Evolutionary conservation across 2,329 filamentous ascomycete genomes (phyloP).

Genomic region (Xylariaceae sp.): DNA sequence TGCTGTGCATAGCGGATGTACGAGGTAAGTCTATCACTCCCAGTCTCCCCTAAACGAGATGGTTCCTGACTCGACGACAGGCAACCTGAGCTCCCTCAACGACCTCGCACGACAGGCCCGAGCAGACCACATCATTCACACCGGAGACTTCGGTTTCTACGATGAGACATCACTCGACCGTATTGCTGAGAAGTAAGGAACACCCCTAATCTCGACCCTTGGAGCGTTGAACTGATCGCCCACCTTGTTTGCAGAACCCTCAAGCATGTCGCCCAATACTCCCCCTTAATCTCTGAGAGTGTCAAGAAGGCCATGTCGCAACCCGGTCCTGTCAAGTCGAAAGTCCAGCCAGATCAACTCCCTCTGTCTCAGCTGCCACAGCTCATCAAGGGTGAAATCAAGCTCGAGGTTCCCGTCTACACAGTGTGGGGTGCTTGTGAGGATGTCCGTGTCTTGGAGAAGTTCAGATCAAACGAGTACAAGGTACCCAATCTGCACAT

Average conservation of each 20-base stretch:
- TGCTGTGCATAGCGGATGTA: constrained; percentile 69
- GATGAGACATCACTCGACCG: constrained; percentile 92
- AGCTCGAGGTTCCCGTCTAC: constrained; percentile 93
- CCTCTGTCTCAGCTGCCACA: constrained; percentile 89
- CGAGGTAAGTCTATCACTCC: constrained; percentile 49
- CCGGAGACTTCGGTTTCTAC: constrained; percentile 98
- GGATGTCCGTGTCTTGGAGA: constrained; percentile 94
- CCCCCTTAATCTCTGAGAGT: constrained; percentile 80
- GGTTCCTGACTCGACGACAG: constrained; percentile 45
- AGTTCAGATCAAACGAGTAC: constrained; percentile 96
- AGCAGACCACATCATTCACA: constrained; percentile 97
- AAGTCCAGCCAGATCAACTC: constrained; percentile 75
- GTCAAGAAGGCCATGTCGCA: constrained; percentile 64
- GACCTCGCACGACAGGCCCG: constrained; percentile 91
- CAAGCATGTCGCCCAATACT: constrained; percentile 98
- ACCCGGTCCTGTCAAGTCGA: constrained; percentile 76
- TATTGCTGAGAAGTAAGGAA: constrained; percentile 89
- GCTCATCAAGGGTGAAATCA: constrained; percentile 82
- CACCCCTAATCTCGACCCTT: background rate
- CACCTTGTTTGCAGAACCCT: constrained; percentile 75
- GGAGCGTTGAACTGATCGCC: too few relatives aligned
- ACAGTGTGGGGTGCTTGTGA: constrained; percentile 99
- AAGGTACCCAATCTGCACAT: constrained; percentile 97
- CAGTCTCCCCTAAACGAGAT: too few relatives aligned
- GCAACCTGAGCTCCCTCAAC: constrained; percentile 92